A percentile compares a stretch with the other conserved stretches of the same genome.
These are phyloP conservation scores for Wickerhamiella cacticola DNA, from an alignment of 805 yeast genomes.

Conservation along the genomic window DNA sequence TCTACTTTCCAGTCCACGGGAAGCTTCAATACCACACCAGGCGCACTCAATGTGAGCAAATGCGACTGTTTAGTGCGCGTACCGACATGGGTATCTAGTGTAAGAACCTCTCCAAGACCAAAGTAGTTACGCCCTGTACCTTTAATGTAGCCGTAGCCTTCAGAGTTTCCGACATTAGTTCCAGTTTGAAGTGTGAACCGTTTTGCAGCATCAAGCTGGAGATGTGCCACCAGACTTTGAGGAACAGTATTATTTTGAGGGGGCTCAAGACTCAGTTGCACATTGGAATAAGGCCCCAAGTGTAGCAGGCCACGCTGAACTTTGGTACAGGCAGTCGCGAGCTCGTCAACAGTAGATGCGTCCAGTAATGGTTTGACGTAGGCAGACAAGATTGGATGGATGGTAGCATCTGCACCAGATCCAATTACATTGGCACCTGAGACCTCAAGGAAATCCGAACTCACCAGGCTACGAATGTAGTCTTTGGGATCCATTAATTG, in stretches of 20 bases:
- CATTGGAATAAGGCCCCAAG: slow-evolving; percentile 3
- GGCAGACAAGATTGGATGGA: slow-evolving; percentile 24
- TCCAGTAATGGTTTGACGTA: slow-evolving; percentile 28
- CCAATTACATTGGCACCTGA: slow-evolving; percentile 27
- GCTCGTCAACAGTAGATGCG: slow-evolving; percentile 21
- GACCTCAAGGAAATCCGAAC: background rate
- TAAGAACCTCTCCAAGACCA: slow-evolving; percentile 57
- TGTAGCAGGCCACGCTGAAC: slow-evolving; percentile 17
- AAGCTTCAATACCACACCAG: slow-evolving; percentile 35
- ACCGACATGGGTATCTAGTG: slow-evolving; percentile 46
- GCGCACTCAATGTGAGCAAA: slow-evolving; percentile 41
- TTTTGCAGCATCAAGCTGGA: slow-evolving; percentile 34
- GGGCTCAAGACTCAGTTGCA: background rate
- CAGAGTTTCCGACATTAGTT: slow-evolving; percentile 91
- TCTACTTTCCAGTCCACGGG: slow-evolving; percentile 38
- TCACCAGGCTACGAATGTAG: background rate
- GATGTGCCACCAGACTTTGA: slow-evolving; percentile 13
- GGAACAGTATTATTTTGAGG: background rate
- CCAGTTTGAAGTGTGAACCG: slow-evolving; percentile 80
- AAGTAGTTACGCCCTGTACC: slow-evolving; percentile 51
- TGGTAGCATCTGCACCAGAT: slow-evolving; percentile 25
- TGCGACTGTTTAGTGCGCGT: slow-evolving; percentile 49
- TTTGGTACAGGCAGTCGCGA: slow-evolving; percentile 23
- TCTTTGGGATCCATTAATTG: background rate
- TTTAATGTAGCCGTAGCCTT: slow-evolving; percentile 85